A percentile compares a stretch with the other conserved stretches of the same genome.
These are phyloP conservation scores for Fusarium euwallaceae DNA, from an alignment of 2,329 filamentous ascomycete species.

Conservation along the genomic window DNA sequence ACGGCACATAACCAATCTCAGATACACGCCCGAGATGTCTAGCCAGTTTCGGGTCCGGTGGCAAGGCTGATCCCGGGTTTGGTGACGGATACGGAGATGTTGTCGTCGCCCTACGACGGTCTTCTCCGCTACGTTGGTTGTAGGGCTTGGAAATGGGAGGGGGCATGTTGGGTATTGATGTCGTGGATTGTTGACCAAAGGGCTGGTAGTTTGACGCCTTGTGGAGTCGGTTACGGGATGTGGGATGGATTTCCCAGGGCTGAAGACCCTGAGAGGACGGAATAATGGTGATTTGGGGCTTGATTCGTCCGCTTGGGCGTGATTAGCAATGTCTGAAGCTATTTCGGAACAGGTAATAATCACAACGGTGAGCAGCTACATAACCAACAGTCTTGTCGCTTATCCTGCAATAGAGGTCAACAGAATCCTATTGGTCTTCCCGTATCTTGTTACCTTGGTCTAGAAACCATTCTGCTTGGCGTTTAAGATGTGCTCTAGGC, in stretches of 20 bases:
- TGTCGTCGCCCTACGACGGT: background rate
- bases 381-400: background rate
- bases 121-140: background rate
- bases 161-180: background rate
- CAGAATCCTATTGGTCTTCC: background rate
- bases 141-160: background rate
- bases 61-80: background rate
- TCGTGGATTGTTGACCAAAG: background rate
- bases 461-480: too few species aligned
- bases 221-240: background rate
- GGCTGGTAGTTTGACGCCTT: background rate
- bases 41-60: background rate
- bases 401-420: background rate
- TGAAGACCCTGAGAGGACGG: background rate
- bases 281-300: background rate
- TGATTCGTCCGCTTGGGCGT: background rate
- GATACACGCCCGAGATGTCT: conserved; percentile 3
- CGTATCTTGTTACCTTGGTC: background rate
- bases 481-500: too few species aligned
- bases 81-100: conserved; percentile 11
- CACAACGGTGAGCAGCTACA: background rate
- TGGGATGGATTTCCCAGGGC: background rate
- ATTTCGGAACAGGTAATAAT: background rate
- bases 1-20: conserved; percentile 5
- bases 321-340: background rate